Conservation (phyloP, 768 basidiomycete species). For the Lanmaoa rubissima region DNA sequence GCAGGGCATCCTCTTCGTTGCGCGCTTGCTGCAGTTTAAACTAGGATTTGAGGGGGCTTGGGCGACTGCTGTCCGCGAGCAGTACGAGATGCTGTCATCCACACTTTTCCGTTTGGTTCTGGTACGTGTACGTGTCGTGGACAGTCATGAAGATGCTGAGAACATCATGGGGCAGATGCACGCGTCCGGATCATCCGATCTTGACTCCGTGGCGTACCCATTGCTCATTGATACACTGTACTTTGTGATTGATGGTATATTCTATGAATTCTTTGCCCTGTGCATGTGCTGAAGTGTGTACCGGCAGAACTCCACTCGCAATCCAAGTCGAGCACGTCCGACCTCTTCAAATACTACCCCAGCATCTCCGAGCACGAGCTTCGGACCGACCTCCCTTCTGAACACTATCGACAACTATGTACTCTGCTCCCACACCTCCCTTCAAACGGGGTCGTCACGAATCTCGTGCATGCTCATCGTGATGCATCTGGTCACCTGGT, state of each 20-base stretch:
- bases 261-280: too few relatives aligned
- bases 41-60: slow-evolving; percentile 62
- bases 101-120: slow-evolving; percentile 49
- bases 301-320: slow-evolving; percentile 60
- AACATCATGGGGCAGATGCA: slow-evolving; percentile 42
- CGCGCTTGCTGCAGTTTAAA: slow-evolving; percentile 70
- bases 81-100: slow-evolving; percentile 41
- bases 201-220: slow-evolving; percentile 59
- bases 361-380: slow-evolving; percentile 47
- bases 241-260: slow-evolving; percentile 70
- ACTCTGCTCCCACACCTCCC: slow-evolving; percentile 57
- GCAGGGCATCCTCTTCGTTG: slow-evolving; percentile 52
- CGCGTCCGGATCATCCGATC: slow-evolving; percentile 45
- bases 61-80: slow-evolving; percentile 49
- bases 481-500: slow-evolving; percentile 53
- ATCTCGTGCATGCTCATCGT: slow-evolving; percentile 58
- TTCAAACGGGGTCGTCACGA: slow-evolving; percentile 48
- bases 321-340: slow-evolving; percentile 46
- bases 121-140: slow-evolving; percentile 39
- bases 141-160: slow-evolving; percentile 1
- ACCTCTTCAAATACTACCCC: slow-evolving; percentile 68
- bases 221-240: slow-evolving; percentile 72
- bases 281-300: background rate
- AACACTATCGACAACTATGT: slow-evolving; percentile 56
- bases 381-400: slow-evolving; percentile 51